These are phyloP conservation scores for Penicillium nucicola DNA, from an alignment of 495 filamentous ascomycete genomes.

Conservation along the genomic window DNA sequence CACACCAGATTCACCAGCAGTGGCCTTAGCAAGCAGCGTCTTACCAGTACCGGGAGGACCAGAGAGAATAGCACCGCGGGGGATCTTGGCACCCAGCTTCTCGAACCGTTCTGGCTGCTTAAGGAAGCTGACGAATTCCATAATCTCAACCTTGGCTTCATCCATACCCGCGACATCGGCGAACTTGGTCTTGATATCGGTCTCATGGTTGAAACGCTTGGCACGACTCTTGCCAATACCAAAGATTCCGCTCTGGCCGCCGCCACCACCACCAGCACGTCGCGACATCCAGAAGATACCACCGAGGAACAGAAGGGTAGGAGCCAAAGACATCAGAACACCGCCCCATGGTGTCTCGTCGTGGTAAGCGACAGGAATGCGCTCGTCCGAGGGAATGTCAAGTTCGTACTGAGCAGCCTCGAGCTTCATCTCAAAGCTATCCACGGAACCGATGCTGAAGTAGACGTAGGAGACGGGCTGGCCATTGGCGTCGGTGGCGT, in stretches of 20 bases:
- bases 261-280: conserved; percentile 60
- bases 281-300: conserved; percentile 69
- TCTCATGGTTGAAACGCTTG: conserved; percentile 95
- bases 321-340: conserved; percentile 72
- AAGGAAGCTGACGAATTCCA: conserved; percentile 98
- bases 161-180: conserved; percentile 98
- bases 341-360: conserved; percentile 65
- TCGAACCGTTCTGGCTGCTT: conserved; percentile 87
- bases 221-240: conserved; percentile 93
- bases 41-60: conserved; percentile 98
- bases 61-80: conserved; percentile 91
- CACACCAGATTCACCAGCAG: conserved; percentile 93
- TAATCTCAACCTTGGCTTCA: conserved; percentile 96
- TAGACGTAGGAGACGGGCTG: conserved; percentile 77
- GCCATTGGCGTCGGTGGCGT: conserved; percentile 74
- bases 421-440: conserved; percentile 82
- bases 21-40: conserved; percentile 94
- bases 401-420: conserved; percentile 86
- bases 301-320: conserved; percentile 81
- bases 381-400: conserved; percentile 74
- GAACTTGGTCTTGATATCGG: conserved; percentile 93
- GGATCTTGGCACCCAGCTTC: conserved; percentile 94
- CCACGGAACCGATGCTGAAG: conserved; percentile 93
- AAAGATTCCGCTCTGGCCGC: conserved; percentile 78
- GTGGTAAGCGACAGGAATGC: conserved; percentile 89